phyloP scores from a whole-genome alignment of 495 filamentous ascomycete species.

The Articulospora tetracladia region DNA sequence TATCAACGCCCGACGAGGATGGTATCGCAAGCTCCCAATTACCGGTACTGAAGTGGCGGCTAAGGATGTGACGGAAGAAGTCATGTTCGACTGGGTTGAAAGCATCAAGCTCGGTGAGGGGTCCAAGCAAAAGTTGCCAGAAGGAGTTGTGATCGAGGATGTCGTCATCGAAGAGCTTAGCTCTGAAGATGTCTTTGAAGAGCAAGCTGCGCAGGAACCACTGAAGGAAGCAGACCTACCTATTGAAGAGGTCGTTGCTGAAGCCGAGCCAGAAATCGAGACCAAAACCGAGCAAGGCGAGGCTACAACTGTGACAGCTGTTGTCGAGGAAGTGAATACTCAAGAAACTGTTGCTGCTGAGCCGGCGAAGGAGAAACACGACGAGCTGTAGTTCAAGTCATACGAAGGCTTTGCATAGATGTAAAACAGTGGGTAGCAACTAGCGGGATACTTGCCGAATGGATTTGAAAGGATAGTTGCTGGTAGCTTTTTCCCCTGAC shows the following conservation, averaged over 20 bases:
- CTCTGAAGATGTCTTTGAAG: no score
- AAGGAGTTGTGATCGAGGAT: conserved; percentile 52
- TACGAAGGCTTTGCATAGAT: not conserved
- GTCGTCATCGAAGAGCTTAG: conserved; percentile 29
- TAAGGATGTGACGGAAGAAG: conserved; percentile 48
- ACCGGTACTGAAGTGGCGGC: conserved; percentile 28
- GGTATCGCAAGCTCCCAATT: conserved; percentile 71
- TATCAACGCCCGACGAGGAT: conserved; percentile 76
- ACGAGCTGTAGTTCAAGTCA: conserved; percentile 15
- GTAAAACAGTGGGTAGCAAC: not conserved
- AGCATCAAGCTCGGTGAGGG: conserved; percentile 82
- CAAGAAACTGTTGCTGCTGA: conserved; percentile 21
- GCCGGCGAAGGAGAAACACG: conserved; percentile 13
- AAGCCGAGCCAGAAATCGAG: conserved; percentile 1
- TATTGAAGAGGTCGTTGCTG: conserved; percentile 1
- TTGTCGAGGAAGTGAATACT: conserved; percentile 27
- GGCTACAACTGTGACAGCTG: not conserved
- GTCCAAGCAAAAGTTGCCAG: conserved; percentile 75
- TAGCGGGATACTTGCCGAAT: not conserved
- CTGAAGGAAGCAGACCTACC: no score
- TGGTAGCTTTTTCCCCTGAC: not conserved
- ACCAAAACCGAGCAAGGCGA: not conserved
- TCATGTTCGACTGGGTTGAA: conserved; percentile 84
- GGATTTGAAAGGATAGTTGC: conserved; percentile 7
- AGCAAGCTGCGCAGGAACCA: conserved; percentile 3